Base-by-base conservation (phyloP, 768 basidiomycete genomes). In the Tylopilus sp. region DNA sequence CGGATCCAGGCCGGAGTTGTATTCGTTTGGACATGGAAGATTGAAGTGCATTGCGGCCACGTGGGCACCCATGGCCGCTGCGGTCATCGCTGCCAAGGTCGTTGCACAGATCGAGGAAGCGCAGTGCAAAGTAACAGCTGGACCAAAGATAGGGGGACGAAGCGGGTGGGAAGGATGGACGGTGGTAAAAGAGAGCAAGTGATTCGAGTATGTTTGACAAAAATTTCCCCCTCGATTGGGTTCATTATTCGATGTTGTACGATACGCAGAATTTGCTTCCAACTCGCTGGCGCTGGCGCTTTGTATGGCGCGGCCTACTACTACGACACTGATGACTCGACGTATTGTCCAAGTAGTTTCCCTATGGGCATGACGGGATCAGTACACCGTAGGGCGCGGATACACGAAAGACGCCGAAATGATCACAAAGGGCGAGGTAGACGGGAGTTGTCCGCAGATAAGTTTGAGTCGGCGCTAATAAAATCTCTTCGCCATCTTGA, bases 11-110 rank as follows among this genome's bases (percentile, higher is more conserved):
- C 54, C 68, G 1, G 66, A 28, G 52, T 61, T 59, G 29, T 66
- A 70, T 13, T 70, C 80, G 0, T 86, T 86, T 57, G 84, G 84
- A 2, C 63, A 71, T 44, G 82, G 25, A 5, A 46, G 31, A 6
- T 12, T 69, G 62, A 67, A 12, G 57, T 83, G 47, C 45, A 63
- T 79, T 2, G 84, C 81, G 0, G 63, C 66, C 6, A 63, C 63
- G 0, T 83, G 83, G 82, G 84, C 84, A 2, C 84, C 84, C 0
- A 72, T 78, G 61, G 81, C 81, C 0, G 78, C 76, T 2, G 83
- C 70, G 0, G 50, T 82, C 0, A 74, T 85, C 6, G 71, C 71
- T 6, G 80, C 73, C 2, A 74, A 74, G 4, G 56, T 81, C 0
- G 53, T 81, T 0, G 59, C 67, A 8, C 62, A 66, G n/a, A 42